These are phyloP conservation scores for Pichia sp. DNA, from an alignment of 1,139 yeast genomes.

Conservation along the genomic window DNA sequence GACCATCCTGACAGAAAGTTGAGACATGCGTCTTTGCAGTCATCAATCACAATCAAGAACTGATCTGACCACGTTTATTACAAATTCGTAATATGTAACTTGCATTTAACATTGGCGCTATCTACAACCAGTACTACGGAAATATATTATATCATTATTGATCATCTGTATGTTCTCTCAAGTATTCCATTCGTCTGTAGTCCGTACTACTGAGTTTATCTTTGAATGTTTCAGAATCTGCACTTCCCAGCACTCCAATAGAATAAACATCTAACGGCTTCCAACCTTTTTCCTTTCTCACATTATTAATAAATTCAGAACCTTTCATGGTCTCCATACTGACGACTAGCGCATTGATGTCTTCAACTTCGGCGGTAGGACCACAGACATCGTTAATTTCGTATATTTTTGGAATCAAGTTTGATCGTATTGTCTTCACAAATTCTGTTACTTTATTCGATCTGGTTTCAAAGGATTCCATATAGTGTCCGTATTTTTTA, in stretches of 20 bases:
- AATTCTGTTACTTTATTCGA: slow-evolving; percentile 41
- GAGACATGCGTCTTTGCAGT: slow-evolving; percentile 43
- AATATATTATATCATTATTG: not conserved
- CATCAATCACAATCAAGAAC: slow-evolving; percentile 50
- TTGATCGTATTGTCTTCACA: slow-evolving; percentile 39
- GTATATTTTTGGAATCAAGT: slow-evolving; percentile 35
- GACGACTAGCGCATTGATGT: slow-evolving; percentile 73
- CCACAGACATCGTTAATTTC: slow-evolving; percentile 87
- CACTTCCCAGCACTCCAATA: slow-evolving; percentile 68
- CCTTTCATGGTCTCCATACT: slow-evolving; percentile 78
- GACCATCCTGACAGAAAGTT: slow-evolving; percentile 79
- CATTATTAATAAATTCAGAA: slow-evolving; percentile 62
- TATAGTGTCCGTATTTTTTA: slow-evolving; percentile 61
- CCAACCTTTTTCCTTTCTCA: slow-evolving; percentile 52
- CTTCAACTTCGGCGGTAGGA: slow-evolving; percentile 76
- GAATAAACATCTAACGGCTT: slow-evolving; percentile 46
- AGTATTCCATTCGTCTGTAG: slow-evolving; percentile 28
- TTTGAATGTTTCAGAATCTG: slow-evolving; percentile 44
- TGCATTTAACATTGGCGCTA: too few species aligned
- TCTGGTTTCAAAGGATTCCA: slow-evolving; percentile 55
- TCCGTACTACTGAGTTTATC: slow-evolving; percentile 83
- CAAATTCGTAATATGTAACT: too few species aligned
- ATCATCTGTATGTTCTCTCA: slow-evolving; percentile 11
- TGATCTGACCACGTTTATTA: too few species aligned
- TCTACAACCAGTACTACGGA: too few species aligned